Conservation (phyloP, 352 stramenopile genomes). For the Pythium graminicola region DNA sequence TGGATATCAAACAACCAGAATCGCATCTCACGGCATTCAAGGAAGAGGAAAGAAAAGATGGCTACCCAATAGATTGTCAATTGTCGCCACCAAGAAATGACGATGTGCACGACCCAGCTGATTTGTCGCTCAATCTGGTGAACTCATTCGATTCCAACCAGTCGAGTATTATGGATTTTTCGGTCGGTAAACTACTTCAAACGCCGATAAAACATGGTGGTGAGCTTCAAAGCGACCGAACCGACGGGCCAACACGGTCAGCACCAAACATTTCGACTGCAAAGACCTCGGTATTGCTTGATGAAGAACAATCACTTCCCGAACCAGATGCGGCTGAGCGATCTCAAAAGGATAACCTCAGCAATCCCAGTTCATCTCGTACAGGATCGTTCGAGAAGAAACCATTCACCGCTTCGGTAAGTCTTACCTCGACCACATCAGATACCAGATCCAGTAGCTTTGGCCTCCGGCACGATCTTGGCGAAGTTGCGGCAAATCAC, state of each 20-base stretch:
- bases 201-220: no score
- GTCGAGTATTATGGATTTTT: neutral
- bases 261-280: no score
- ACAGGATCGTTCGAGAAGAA: slow-evolving; percentile 8
- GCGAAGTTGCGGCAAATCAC: neutral
- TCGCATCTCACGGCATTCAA: neutral
- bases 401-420: neutral
- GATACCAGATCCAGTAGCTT: neutral
- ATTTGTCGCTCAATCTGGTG: neutral
- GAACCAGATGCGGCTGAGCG: no score
- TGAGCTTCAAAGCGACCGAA: no score
- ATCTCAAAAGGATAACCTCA: no score
- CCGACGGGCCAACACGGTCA: no score
- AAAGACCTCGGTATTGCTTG: no score
- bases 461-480: neutral
- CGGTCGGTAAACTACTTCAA: neutral
- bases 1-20: slow-evolving; percentile 1
- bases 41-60: neutral
- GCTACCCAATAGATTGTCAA: no score
- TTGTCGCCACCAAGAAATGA: no score
- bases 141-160: neutral
- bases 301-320: no score
- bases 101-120: no score
- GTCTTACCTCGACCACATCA: neutral
- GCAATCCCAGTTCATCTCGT: slow-evolving; percentile 1